Base-by-base conservation (phyloP, 148 eudicot genomes). In the Vaccinium corymbosum region DNA sequence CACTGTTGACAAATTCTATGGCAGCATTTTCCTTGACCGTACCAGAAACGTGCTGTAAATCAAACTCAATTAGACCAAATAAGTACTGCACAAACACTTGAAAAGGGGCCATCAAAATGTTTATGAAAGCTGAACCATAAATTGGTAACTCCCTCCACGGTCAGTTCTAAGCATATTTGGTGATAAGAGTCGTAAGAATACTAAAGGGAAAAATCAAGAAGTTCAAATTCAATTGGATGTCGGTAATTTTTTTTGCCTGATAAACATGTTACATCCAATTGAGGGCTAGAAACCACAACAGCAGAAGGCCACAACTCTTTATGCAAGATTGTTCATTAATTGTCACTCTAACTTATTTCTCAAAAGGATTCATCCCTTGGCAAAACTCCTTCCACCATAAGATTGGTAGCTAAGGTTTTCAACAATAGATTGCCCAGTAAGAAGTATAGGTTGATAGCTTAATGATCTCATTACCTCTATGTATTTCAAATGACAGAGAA, bases 121-220 rank as follows among this genome's bases (percentile, higher is more conserved):
- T 10, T 10, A 56, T n/a, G 55, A 77, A 35, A 79, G 68, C 51
- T 56, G 49, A 16, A 42, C 7, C 6, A 70, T 32, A 12, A 79
- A 79, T 50, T 70, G 17, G 27, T 10, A 35, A 79, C 27, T 79
- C 81, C 55, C 80, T 53, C 62, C 80, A 78, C 1, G 68, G 50
- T 68, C 42, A 35, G 64, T 79, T 53, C 48, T 16, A 55, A 56
- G 53, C 25, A 50, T 53, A 42, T 27, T 22, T 29, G 81, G 49
- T 79, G 42, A 8, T 79, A 68, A 13, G 38, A 68, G 17, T 68
- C 32, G 0, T 68, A 68, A 29, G 66, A 32, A 12, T 27, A 53
- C 62, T 4, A 52, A 61, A 77, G 53, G 68, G 25, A 79, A 79
- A 32, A 48, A 17, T 76, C 56, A 48, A 56, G 14, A 57, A 13